A percentile compares a stretch with the other conserved stretches of the same genome.
phyloP scores from a whole-genome alignment of 2,329 filamentous ascomycete species.

The Cylindrodendrum hubeiense region DNA sequence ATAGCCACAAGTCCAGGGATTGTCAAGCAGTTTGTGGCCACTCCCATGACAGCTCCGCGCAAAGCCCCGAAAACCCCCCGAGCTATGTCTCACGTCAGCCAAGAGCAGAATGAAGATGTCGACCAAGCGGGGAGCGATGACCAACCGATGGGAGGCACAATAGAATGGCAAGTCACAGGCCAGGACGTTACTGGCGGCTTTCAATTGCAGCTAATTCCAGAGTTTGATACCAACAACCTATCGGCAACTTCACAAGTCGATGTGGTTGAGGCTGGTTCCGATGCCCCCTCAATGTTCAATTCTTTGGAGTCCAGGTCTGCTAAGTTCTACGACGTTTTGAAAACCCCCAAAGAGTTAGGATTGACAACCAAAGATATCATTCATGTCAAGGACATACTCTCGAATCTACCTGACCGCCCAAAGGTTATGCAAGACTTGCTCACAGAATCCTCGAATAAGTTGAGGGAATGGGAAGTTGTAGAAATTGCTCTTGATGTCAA shows the following conservation, averaged over 20 bases:
- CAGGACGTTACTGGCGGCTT: slow-evolving; percentile 1
- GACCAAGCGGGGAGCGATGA: background rate
- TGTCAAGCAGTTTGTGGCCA: slow-evolving; percentile 9
- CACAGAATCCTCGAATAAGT: background rate
- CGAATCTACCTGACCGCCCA: background rate
- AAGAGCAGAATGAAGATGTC: background rate
- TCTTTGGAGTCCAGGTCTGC: background rate
- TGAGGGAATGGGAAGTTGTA: background rate
- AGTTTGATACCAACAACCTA: background rate
- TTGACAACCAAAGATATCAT: background rate
- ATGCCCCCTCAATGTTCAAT: background rate
- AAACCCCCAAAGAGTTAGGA: background rate
- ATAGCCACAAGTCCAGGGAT: background rate
- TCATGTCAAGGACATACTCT: background rate
- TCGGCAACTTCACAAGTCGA: background rate
- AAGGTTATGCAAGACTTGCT: background rate
- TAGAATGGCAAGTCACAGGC: slow-evolving; percentile 8
- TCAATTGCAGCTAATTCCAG: slow-evolving; percentile 6
- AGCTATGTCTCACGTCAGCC: background rate
- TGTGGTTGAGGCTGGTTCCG: background rate
- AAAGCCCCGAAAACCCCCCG: background rate
- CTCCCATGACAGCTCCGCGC: background rate
- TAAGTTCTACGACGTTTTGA: background rate
- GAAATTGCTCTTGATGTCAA: background rate
- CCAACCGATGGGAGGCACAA: background rate